Evolutionary conservation across 257 asterid genomes (phyloP), one percentile per base, ranked within the genome.

Genomic region (Ehretia macrophylla): DNA sequence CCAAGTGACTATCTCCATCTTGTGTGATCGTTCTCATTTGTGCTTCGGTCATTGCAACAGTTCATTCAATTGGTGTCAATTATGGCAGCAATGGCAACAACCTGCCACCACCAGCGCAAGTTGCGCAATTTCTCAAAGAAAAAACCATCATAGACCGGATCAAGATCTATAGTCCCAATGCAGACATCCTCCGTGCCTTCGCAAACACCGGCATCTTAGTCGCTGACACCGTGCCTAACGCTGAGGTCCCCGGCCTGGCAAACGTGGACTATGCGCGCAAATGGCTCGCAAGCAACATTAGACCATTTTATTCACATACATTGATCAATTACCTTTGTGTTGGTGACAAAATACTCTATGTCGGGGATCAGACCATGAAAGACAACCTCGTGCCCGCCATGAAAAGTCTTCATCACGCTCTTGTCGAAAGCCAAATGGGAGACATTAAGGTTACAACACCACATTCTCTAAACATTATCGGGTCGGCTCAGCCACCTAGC

Each of bases 61-160:
- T 67, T 5, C 39, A 20, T 8, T 82, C 83, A 23, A 83, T 92
- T 53, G 99, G 99, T 18, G 97, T 92, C 4, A 88, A 92, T 87
- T 88, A 86, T 67, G 97, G 99, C 21, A 88, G 96, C 54, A 68
- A 84, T 23, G 97, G 86, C 5, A 81, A 92, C 88, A 82, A 92
- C 79, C 83, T 88, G 56, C 99, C 96, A 0, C 91, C 96, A 0
- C 97, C 97, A 0, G 35, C 85, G 0, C 79, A 83, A 32, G 99
- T 92, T 0, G 97, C 94, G 0, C 77, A 77, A 51, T 92, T 92
- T 72, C 81, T 92, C 47, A 86, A 84, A n/a, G 81, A 84, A 0
- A 76, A 70, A 18, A 92, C 97, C 14, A 67, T 68, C 57, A 92
- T 92, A 59, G 94, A 92, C 72, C 80, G 90, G 8, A 67, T 92